These are phyloP conservation scores for Kodamaea derodonti DNA, from an alignment of 1,139 yeast genomes.

Conservation along the genomic window DNA sequence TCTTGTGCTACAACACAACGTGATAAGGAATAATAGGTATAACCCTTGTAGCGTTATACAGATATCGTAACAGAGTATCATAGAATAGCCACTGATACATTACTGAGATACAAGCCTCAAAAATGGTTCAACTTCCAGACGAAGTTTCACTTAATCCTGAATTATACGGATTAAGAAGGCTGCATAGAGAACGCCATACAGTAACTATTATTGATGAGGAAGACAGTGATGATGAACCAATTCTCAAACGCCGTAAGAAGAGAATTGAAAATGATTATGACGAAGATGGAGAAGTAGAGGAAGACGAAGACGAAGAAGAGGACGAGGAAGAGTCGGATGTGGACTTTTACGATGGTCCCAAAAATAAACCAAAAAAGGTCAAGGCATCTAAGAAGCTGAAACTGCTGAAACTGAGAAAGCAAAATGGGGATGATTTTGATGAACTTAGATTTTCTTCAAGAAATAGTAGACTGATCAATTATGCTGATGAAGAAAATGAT, in stretches of 20 bases:
- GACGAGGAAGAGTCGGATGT: slow-evolving; percentile 26
- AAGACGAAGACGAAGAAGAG: slow-evolving; percentile 14
- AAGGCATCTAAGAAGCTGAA: slow-evolving; percentile 9
- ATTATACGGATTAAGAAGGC: slow-evolving; percentile 85
- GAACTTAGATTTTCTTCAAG: slow-evolving; percentile 76
- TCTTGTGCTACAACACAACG: no score
- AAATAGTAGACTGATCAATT: slow-evolving; percentile 65
- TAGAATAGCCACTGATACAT: no score
- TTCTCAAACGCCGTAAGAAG: slow-evolving; percentile 11
- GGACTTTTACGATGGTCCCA: slow-evolving; percentile 24
- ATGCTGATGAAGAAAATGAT: slow-evolving; percentile 69
- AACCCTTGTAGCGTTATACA: no score
- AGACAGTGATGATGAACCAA: slow-evolving; percentile 30
- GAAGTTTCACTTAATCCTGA: slow-evolving; percentile 70
- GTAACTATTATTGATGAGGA: slow-evolving; percentile 35
- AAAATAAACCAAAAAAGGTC: slow-evolving; percentile 13
- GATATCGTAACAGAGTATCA: no score
- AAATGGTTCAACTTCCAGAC: slow-evolving; percentile 27
- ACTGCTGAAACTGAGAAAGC: slow-evolving; percentile 8
- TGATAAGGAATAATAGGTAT: no score
- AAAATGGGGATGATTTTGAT: slow-evolving; percentile 19
- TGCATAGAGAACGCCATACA: slow-evolving; percentile 62
- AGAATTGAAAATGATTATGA: slow-evolving; percentile 17
- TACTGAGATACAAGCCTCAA: neutral
- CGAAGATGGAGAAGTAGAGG: slow-evolving; percentile 20